These are phyloP conservation scores for Trifolium dubium DNA, from an alignment of 306 rosid species.

Conservation along the genomic window DNA sequence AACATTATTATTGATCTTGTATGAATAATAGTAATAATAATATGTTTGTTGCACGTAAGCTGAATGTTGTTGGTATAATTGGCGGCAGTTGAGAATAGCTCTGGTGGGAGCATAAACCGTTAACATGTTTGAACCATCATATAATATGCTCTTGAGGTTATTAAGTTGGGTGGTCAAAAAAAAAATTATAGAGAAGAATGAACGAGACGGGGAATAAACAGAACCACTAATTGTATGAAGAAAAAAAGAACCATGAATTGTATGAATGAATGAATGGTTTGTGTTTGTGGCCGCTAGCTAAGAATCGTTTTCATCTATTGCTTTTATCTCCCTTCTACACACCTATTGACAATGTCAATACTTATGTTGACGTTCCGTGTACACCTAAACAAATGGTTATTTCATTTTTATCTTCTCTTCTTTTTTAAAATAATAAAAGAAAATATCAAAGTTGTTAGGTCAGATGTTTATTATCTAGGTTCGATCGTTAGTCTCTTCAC, in stretches of 20 bases:
- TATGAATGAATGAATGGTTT: constrained; percentile 41
- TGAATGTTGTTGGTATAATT: constrained; percentile 48
- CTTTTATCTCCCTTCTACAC: not conserved
- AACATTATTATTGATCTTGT: constrained; percentile 57
- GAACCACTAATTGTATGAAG: constrained; percentile 31
- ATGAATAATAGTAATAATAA: constrained; percentile 39
- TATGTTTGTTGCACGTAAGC: constrained; percentile 51
- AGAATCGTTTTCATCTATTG: constrained; percentile 46
- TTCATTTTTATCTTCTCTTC: not conserved
- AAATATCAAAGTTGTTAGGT: too few relatives aligned
- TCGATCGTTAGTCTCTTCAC: too few relatives aligned
- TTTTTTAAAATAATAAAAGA: too few relatives aligned
- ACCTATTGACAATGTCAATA: constrained; percentile 17
- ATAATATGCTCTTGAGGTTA: constrained; percentile 27
- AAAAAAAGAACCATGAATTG: constrained; percentile 5
- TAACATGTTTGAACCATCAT: constrained; percentile 87
- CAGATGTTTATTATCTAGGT: too few relatives aligned
- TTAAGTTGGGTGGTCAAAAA: not conserved
- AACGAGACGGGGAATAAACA: constrained; percentile 32
- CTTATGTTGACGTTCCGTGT: not conserved
- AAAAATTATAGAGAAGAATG: not conserved
- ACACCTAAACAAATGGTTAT: not conserved
- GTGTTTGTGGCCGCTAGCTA: constrained; percentile 36
- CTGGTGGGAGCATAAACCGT: constrained; percentile 62
- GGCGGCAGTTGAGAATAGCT: constrained; percentile 55